Percentiles rank a stretch among this genome's conserved stretches.
These are phyloP conservation scores for Tetragonia tetragonoides DNA, from an alignment of 148 eudicot species.

Conservation along the genomic window DNA sequence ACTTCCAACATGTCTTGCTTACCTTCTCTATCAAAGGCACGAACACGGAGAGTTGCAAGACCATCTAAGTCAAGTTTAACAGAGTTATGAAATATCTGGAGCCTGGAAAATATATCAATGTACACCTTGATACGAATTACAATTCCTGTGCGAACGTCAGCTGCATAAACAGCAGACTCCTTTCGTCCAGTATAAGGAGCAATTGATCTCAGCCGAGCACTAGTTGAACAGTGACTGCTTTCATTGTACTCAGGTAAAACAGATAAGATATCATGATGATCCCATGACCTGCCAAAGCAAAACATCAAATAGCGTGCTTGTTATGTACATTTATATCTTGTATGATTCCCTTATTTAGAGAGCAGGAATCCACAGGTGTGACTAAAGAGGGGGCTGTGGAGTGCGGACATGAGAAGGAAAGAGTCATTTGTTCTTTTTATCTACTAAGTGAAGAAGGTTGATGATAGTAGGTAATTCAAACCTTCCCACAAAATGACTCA, in stretches of 20 bases:
- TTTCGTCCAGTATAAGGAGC: constrained; percentile 82
- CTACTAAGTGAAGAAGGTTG: not conserved
- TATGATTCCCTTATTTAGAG: not conserved
- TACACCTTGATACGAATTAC: constrained; percentile 85
- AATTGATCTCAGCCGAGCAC: constrained; percentile 81
- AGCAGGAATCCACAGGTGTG: not conserved
- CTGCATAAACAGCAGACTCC: constrained; percentile 92
- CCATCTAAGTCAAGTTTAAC: constrained; percentile 90
- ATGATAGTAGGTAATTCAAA: not conserved
- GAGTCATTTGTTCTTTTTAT: not conserved
- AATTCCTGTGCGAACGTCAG: constrained; percentile 74
- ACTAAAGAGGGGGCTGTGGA: not conserved
- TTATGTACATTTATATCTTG: not conserved
- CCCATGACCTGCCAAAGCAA: constrained; percentile 79
- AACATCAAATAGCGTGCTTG: constrained; percentile 1
- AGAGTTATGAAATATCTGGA: constrained; percentile 87
- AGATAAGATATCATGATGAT: constrained; percentile 84
- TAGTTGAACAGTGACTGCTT: constrained; percentile 78
- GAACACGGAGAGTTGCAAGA: constrained; percentile 83
- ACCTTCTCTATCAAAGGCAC: constrained; percentile 91
- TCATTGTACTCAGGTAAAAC: constrained; percentile 75
- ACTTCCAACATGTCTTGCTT: constrained; percentile 20
- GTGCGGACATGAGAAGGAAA: not conserved
- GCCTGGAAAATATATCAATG: constrained; percentile 77
- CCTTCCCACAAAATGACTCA: not conserved